These are phyloP conservation scores for Stephania cephalantha DNA, from an alignment of 164 flowering plant genomes.

Conservation along the genomic window DNA sequence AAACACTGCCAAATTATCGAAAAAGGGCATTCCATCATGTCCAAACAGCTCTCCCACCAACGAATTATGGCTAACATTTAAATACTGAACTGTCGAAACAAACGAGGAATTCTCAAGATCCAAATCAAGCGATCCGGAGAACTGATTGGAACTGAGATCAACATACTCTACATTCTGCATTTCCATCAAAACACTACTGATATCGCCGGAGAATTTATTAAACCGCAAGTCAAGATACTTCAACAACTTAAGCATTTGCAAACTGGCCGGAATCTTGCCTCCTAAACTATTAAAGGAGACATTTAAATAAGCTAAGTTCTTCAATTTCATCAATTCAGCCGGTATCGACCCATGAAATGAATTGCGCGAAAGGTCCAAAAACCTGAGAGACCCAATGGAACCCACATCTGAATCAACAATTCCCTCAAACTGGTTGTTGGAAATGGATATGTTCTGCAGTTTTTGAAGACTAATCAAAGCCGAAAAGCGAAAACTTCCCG, in stretches of 20 bases:
- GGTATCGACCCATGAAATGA: slow-evolving; percentile 45
- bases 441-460: slow-evolving; percentile 46
- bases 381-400: slow-evolving; percentile 29
- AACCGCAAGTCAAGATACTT: slow-evolving; percentile 45
- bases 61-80: slow-evolving; percentile 55
- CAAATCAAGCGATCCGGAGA: slow-evolving; percentile 46
- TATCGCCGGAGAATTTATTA: slow-evolving; percentile 48
- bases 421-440: slow-evolving; percentile 48
- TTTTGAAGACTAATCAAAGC: slow-evolving; percentile 31
- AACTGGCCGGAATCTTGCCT: slow-evolving; percentile 39
- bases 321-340: slow-evolving; percentile 24
- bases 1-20: slow-evolving; percentile 61
- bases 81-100: slow-evolving; percentile 40
- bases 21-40: slow-evolving; percentile 57
- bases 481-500: slow-evolving; percentile 43
- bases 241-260: slow-evolving; percentile 33
- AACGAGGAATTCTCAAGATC: slow-evolving; percentile 39
- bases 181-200: slow-evolving; percentile 34
- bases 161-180: slow-evolving; percentile 37
- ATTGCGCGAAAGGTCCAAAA: slow-evolving; percentile 54
- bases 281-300: slow-evolving; percentile 47
- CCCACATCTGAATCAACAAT: slow-evolving; percentile 27
- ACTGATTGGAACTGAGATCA: slow-evolving; percentile 54
- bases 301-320: slow-evolving; percentile 39
- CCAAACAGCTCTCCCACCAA: slow-evolving; percentile 55